Evolutionary conservation across 2,329 filamentous ascomycete genomes (phyloP).

Genomic region (Xylariales sp.): DNA sequence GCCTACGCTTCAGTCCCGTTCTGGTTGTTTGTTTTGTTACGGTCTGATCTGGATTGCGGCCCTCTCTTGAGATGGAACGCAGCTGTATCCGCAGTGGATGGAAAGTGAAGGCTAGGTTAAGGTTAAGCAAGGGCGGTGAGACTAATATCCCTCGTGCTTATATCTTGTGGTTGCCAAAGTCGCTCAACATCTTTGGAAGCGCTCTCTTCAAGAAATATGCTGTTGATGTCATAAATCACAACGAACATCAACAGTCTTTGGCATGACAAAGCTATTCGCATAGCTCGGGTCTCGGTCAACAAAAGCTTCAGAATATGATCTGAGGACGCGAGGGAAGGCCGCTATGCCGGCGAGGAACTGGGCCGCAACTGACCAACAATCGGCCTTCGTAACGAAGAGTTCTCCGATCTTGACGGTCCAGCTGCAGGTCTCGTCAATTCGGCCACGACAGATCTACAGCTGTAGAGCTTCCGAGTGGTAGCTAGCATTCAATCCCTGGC

Average conservation of each 20-base stretch:
- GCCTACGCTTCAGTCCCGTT: no score
- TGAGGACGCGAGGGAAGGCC: no score
- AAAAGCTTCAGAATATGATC: no score
- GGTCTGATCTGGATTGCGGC: neutral
- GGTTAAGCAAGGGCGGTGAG: slow-evolving; percentile 4
- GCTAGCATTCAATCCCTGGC: no score
- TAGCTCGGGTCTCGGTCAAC: neutral
- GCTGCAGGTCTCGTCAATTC: no score
- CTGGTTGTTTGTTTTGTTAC: neutral
- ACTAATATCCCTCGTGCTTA: neutral
- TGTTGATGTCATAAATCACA: no score
- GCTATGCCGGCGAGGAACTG: neutral
- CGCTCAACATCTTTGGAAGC: no score
- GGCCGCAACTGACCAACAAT: neutral
- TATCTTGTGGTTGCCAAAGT: no score
- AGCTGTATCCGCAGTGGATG: slow-evolving; percentile 1
- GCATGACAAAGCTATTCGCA: no score
- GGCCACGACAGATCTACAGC: no score
- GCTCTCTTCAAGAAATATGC: no score
- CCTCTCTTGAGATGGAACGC: neutral
- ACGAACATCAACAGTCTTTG: no score
- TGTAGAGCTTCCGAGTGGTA: neutral
- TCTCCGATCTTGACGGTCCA: neutral
- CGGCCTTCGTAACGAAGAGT: neutral
- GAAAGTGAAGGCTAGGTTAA: neutral